Conservation (phyloP, 768 basidiomycete species). For the Phlebiopsis gigantea region DNA sequence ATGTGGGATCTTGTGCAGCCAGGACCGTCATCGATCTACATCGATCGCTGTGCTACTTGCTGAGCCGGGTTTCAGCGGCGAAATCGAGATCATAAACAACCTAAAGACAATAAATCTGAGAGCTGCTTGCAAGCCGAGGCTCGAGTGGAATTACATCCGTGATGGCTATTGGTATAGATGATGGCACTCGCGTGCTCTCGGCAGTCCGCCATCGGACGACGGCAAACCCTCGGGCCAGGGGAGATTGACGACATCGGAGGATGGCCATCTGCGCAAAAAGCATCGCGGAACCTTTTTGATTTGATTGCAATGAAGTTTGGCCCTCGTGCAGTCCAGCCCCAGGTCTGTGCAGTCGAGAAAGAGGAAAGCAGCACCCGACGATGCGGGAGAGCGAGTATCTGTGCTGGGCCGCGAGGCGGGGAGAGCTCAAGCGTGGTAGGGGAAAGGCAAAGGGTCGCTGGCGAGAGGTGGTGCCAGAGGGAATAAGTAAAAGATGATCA, state of each 20-base stretch:
- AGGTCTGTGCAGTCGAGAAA: neutral
- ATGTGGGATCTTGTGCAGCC: too few species aligned
- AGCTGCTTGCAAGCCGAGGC: too few species aligned
- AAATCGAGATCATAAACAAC: too few species aligned
- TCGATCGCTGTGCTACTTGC: too few species aligned
- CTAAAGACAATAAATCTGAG: too few species aligned
- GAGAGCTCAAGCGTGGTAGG: neutral
- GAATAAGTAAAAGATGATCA: neutral
- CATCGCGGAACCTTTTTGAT: neutral
- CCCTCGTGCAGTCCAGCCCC: constrained; percentile 5
- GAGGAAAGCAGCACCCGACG: neutral
- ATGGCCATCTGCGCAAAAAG: neutral
- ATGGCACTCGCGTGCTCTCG: neutral
- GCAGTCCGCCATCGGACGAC: neutral
- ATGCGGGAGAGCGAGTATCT: neutral
- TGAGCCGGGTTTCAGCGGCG: too few species aligned
- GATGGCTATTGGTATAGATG: neutral
- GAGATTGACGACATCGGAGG: neutral
- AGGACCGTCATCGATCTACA: too few species aligned
- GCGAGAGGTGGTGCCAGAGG: neutral
- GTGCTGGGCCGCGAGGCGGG: neutral
- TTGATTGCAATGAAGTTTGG: constrained; percentile 4
- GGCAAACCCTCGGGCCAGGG: neutral
- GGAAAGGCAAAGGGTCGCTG: neutral
- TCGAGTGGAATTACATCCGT: too few species aligned